phyloP scores from a whole-genome alignment of 2,329 filamentous ascomycete genomes.

The Fusarium sp. region DNA sequence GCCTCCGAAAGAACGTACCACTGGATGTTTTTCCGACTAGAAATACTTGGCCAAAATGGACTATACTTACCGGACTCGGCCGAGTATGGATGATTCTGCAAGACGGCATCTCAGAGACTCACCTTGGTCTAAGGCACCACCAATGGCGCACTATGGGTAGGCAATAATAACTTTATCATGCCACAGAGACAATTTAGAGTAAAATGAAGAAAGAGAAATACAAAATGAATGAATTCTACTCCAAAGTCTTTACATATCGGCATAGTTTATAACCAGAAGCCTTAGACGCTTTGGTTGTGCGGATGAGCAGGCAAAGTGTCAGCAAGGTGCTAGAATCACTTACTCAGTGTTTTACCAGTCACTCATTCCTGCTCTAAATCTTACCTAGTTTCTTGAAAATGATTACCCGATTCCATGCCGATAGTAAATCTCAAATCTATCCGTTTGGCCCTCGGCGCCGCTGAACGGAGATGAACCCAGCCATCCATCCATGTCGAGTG shows the following conservation, averaged over 20 bases:
- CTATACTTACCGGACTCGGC: background rate
- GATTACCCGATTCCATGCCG: background rate
- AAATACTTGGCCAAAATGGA: background rate
- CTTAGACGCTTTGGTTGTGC: too few relatives aligned
- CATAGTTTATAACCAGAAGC: too few relatives aligned
- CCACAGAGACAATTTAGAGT: too few relatives aligned
- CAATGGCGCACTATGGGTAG: too few relatives aligned
- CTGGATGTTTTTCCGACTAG: background rate
- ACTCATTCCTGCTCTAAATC: background rate
- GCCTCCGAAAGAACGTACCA: background rate
- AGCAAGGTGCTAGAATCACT: background rate
- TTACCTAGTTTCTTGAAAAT: background rate
- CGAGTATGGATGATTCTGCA: background rate
- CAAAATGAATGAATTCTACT: too few relatives aligned
- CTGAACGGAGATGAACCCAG: background rate
- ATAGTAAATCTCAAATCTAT: background rate
- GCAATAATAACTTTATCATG: too few relatives aligned
- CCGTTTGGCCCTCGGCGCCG: background rate
- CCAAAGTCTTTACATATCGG: too few relatives aligned
- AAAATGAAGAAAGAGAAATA: too few relatives aligned
- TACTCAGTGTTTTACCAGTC: background rate
- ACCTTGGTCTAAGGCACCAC: background rate
- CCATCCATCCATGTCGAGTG: slow-evolving; percentile 5
- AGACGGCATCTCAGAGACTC: background rate
- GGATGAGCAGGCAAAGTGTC: too few relatives aligned